These are phyloP conservation scores for Picea abies DNA, from an alignment of 83 land plant species.

Conservation along the genomic window DNA sequence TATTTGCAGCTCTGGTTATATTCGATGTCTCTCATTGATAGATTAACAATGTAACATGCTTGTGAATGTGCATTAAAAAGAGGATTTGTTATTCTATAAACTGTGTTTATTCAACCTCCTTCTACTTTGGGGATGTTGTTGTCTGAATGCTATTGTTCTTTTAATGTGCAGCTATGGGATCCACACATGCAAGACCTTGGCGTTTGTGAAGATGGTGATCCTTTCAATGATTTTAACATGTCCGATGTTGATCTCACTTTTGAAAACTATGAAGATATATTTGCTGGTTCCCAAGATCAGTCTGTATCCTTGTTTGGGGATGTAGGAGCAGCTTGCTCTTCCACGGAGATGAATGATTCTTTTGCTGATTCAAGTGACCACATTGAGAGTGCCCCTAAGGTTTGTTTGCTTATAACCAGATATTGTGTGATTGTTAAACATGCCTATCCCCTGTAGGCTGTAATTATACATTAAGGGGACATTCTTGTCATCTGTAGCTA, in stretches of 20 bases:
- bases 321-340: slow-evolving; percentile 49
- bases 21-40: not conserved
- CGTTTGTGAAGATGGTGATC: slow-evolving; percentile 35
- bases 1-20: not conserved
- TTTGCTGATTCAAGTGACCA: slow-evolving; percentile 42
- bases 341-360: slow-evolving; percentile 44
- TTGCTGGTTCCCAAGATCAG: slow-evolving; percentile 44
- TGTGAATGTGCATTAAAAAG: not conserved
- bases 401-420: slow-evolving; percentile 3
- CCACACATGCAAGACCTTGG: slow-evolving; percentile 52
- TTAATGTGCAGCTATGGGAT: slow-evolving; percentile 39
- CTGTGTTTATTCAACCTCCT: not conserved
- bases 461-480: not conserved
- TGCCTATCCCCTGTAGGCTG: not conserved
- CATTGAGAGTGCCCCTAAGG: slow-evolving; percentile 56
- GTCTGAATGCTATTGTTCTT: not conserved
- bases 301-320: slow-evolving; percentile 52
- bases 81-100: not conserved
- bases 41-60: not conserved
- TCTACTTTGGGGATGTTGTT: not conserved
- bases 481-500: not conserved
- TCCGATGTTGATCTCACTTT: slow-evolving; percentile 31
- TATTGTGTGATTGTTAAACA: not conserved
- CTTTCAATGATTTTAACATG: slow-evolving; percentile 40
- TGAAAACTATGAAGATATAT: slow-evolving; percentile 50